These are phyloP conservation scores for Globisporangium uncinulatum DNA, from an alignment of 352 stramenopile genomes.

Conservation along the genomic window DNA sequence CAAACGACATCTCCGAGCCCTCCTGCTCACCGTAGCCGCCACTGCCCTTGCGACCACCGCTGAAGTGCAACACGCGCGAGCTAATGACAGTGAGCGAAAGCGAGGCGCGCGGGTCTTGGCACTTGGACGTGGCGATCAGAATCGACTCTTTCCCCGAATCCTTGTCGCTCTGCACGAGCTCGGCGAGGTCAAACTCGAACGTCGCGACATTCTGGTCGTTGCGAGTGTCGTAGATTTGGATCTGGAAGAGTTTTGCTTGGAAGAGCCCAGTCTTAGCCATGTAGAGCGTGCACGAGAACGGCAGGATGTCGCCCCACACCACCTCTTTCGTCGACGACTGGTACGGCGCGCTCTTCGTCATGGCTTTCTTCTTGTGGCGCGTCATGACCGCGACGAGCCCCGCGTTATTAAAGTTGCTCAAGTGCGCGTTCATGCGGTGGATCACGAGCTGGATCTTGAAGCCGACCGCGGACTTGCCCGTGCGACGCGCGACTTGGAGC, in stretches of 20 bases:
- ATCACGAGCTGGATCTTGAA: slow-evolving; percentile 73
- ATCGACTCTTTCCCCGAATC: slow-evolving; percentile 62
- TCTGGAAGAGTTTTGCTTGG: slow-evolving; percentile 60
- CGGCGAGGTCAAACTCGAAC: slow-evolving; percentile 67
- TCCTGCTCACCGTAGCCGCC: slow-evolving; percentile 8
- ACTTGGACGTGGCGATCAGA: slow-evolving; percentile 50
- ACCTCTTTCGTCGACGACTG: slow-evolving; percentile 45
- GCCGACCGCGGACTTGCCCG: slow-evolving; percentile 45
- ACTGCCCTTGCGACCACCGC: slow-evolving; percentile 4
- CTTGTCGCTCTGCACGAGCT: slow-evolving; percentile 55
- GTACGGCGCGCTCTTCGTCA: slow-evolving; percentile 51
- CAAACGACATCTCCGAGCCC: slow-evolving; percentile 43
- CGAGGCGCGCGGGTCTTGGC: slow-evolving; percentile 49
- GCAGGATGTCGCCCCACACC: slow-evolving; percentile 69
- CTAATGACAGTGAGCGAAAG: slow-evolving; percentile 59
- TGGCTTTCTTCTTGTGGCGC: slow-evolving; percentile 63
- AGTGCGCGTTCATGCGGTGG: slow-evolving; percentile 52
- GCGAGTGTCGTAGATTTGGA: slow-evolving; percentile 58
- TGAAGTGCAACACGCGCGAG: slow-evolving; percentile 30
- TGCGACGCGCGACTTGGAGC: slow-evolving; percentile 55
- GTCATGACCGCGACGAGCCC: slow-evolving; percentile 61
- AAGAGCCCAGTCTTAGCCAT: slow-evolving; percentile 70
- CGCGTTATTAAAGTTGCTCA: slow-evolving; percentile 36
- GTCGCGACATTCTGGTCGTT: slow-evolving; percentile 44
- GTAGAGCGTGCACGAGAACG: slow-evolving; percentile 71